Percentiles rank a stretch among this genome's conserved stretches.
Evolutionary conservation across 192 early-diverging fungal genomes (phyloP).

Genomic region (Coemansia guatemalensis): DNA sequence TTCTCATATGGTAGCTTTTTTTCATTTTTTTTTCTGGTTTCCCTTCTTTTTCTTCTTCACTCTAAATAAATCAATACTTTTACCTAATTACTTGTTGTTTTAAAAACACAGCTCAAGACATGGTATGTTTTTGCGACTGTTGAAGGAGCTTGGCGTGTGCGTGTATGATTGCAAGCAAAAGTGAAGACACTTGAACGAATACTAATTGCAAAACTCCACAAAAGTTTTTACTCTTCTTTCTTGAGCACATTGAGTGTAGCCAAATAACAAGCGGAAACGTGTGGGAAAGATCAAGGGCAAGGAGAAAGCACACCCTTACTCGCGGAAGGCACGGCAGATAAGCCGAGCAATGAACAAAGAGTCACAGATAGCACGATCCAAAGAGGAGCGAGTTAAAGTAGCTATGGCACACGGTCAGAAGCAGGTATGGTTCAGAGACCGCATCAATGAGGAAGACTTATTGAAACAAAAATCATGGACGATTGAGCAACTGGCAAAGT

Average conservation of each 20-base stretch:
- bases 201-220: neutral
- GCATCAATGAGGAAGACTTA: slow-evolving; percentile 55
- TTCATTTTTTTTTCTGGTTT: too few species aligned
- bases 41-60: too few species aligned
- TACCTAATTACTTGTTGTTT: neutral
- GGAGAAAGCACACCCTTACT: slow-evolving; percentile 74
- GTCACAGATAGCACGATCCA: slow-evolving; percentile 48
- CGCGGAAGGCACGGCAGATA: slow-evolving; percentile 69
- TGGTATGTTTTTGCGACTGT: neutral
- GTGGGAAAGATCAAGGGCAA: slow-evolving; percentile 57
- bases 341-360: slow-evolving; percentile 61
- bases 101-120: neutral
- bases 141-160: neutral
- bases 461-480: slow-evolving; percentile 46
- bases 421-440: slow-evolving; percentile 66
- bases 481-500: slow-evolving; percentile 15
- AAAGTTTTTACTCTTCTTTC: neutral
- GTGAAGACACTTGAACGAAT: neutral
- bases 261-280: slow-evolving; percentile 60
- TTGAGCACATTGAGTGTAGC: slow-evolving; percentile 24
- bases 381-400: slow-evolving; percentile 39
- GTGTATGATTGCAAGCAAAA: neutral
- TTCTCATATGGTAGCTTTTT: too few species aligned
- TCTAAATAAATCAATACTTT: too few species aligned
- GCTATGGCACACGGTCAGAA: slow-evolving; percentile 55